Base-by-base conservation (phyloP, 306 rosid genomes). In the Quercus mongolica region DNA sequence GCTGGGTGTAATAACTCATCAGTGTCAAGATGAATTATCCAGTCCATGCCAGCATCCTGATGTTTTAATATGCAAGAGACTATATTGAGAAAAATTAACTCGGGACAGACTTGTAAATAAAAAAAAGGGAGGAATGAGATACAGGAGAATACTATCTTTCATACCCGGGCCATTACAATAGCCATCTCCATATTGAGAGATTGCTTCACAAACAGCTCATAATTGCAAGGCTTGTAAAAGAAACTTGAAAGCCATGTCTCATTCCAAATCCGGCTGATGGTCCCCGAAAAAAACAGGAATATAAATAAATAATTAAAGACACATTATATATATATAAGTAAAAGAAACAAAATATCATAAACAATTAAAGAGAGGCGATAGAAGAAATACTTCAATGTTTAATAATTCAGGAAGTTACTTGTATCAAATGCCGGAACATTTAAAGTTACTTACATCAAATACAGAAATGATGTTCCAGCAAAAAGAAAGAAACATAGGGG, bases 181-280 rank as follows among this genome's bases (percentile, higher is more conserved):
- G 98, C 98, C 93, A 95, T 92, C 90, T 95, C 99, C 99, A 95
- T 95, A 75, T 95, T 92, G 86, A 95, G 99, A 79, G 99, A 92
- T 82, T 95, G 99, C 90, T 95, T 95, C 86, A 95, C 99, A 88
- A 95, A 95, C 61, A 95, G 93, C 76, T 95, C 99, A 79, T 93
- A 93, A 86, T 95, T 95, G 91, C 99, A 95, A 49, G 99, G 99
- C 83, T 92, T 95, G 85, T 95, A 95, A 85, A 95, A 95, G 96
- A 95, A 95, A 84, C 95, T 82, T 17, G 99, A 83, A 73, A 95
- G 86, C 99, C 99, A 95, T 35, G 99, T 92, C 88, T 92, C 99
- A 20, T 95, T 95, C 99, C 99, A 92, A 78, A 95, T 95, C 81
- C 99, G 98, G 78, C 99, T 95, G 94, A 86, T 75, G 73, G 78